Percentiles rank a stretch among this genome's conserved stretches.
phyloP scores from a whole-genome alignment of 2,329 filamentous ascomycete genomes.

The Botryotinia convoluta region DNA sequence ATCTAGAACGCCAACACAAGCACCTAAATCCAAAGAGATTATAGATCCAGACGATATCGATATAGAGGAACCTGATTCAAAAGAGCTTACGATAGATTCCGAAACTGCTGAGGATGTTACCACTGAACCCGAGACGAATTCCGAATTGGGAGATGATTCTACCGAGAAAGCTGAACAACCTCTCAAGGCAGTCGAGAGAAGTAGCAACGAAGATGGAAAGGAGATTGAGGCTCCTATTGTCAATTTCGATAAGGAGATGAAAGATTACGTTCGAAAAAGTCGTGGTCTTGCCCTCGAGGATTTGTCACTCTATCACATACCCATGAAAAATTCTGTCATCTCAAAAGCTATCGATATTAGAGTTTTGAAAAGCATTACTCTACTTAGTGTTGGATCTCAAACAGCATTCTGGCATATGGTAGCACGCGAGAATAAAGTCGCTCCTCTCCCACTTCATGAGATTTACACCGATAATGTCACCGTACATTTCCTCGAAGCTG shows the following conservation, averaged over 20 bases:
- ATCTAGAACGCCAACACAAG: conserved; percentile 22
- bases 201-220: background rate
- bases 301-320: conserved; percentile 57
- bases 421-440: conserved; percentile 51
- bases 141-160: background rate
- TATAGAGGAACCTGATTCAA: conserved; percentile 35
- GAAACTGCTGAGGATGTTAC: background rate
- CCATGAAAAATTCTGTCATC: conserved; percentile 57
- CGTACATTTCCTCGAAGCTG: conserved; percentile 51
- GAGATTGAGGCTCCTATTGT: background rate
- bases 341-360: conserved; percentile 55
- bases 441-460: conserved; percentile 52
- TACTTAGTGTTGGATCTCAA: conserved; percentile 64
- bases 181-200: background rate
- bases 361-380: conserved; percentile 54
- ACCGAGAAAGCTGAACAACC: background rate
- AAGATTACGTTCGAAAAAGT: conserved; percentile 55
- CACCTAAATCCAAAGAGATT: conserved; percentile 21
- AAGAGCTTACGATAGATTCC: conserved; percentile 30
- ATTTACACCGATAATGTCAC: conserved; percentile 65
- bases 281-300: conserved; percentile 56
- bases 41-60: conserved; percentile 40
- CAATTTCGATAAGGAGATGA: conserved; percentile 26
- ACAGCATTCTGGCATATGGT: conserved; percentile 58
- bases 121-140: background rate